Percentiles rank a stretch among this genome's conserved stretches.
These are phyloP conservation scores for Trichoderma semiorbis DNA, from an alignment of 2,329 filamentous ascomycete genomes.

Conservation along the genomic window DNA sequence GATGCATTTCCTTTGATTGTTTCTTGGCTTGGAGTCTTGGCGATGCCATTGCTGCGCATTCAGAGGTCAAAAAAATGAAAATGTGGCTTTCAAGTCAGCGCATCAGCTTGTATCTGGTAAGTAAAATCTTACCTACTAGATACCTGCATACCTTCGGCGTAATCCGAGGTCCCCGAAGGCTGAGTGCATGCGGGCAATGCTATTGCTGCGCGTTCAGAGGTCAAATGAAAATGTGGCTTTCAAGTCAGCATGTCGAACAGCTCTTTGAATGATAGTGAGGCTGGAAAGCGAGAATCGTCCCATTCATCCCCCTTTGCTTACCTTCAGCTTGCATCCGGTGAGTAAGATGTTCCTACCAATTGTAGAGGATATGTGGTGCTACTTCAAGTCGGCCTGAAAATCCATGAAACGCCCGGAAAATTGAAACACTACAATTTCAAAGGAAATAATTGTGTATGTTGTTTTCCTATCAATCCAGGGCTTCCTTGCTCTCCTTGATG, in stretches of 20 bases:
- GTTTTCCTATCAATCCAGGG: too few relatives aligned
- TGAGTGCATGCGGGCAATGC: not conserved
- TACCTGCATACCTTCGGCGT: not conserved
- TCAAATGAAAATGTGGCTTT: not conserved
- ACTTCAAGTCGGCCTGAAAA: too few relatives aligned
- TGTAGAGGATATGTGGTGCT: too few relatives aligned
- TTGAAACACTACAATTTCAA: too few relatives aligned
- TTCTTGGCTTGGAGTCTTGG: not conserved
- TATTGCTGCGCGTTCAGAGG: not conserved
- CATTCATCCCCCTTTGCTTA: not conserved
- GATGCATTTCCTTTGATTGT: not conserved
- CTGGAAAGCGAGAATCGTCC: not conserved
- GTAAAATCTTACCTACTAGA: not conserved
- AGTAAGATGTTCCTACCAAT: too few relatives aligned
- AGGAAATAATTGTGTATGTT: too few relatives aligned
- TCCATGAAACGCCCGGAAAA: too few relatives aligned
- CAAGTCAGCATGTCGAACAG: not conserved
- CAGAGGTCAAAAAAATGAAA: not conserved
- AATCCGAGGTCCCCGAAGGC: not conserved
- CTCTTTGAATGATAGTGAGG: not conserved
- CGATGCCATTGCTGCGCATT: not conserved
- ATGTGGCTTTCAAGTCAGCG: not conserved
- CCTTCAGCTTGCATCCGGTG: not conserved
- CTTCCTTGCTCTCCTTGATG: too few relatives aligned
- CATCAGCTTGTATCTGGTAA: not conserved